These are phyloP conservation scores for Fusarium coicis DNA, from an alignment of 2,329 filamentous ascomycete genomes.

Conservation along the genomic window DNA sequence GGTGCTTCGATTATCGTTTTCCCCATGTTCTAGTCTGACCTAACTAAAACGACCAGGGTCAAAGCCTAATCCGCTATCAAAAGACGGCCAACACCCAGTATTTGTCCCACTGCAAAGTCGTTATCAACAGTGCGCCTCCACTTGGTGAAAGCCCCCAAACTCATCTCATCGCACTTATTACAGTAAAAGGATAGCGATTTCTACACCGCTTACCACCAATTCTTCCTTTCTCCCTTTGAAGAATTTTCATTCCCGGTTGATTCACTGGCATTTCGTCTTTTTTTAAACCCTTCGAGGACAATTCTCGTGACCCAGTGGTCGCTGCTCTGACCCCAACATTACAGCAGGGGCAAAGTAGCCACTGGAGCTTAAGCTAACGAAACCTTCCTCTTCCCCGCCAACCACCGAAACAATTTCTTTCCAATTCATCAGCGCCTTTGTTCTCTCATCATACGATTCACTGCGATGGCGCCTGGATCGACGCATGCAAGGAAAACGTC, in stretches of 20 bases:
- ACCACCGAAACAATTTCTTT: background rate
- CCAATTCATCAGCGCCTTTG: background rate
- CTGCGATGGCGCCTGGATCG: conserved; percentile 33
- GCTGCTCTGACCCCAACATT: conserved; percentile 2
- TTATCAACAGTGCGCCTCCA: conserved; percentile 10
- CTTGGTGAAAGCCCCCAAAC: background rate
- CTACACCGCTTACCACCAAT: background rate
- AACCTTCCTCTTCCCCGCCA: background rate
- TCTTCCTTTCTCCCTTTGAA: background rate
- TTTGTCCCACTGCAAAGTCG: background rate
- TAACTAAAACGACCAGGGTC: background rate
- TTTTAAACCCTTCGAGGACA: background rate
- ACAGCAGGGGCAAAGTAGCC: background rate
- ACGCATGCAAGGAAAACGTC: conserved; percentile 33
- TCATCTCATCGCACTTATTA: background rate
- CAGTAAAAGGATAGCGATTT: background rate
- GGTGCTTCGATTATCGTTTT: background rate
- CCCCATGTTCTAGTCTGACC: background rate
- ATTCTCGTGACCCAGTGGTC: conserved; percentile 9
- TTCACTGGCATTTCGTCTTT: background rate
- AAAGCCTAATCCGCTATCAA: background rate
- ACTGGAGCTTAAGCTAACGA: conserved; percentile 6
- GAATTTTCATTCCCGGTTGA: background rate
- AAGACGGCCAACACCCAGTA: background rate
- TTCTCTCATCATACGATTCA: background rate